phyloP scores from a whole-genome alignment of 331 rosid genomes.

The Malus hybrid region DNA sequence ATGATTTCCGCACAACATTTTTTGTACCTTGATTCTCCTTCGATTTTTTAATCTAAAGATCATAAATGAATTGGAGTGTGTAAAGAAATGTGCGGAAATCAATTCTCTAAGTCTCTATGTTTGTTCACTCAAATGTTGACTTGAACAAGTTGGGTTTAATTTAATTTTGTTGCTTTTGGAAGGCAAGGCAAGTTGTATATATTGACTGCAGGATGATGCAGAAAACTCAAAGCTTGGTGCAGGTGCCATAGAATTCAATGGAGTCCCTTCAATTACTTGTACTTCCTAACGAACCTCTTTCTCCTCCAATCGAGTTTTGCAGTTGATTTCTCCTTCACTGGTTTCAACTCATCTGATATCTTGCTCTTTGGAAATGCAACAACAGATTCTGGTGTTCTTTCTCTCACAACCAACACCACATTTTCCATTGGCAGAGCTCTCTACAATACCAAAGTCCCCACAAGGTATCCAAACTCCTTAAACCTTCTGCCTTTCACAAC shows the following conservation, averaged over 20 bases:
- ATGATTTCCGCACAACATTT: background rate
- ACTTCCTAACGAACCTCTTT: constrained; percentile 3
- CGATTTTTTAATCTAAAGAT: no score
- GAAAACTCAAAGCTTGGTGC: background rate
- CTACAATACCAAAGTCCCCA: constrained; percentile 40
- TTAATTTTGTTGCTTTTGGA: background rate
- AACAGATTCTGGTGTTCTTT: constrained; percentile 30
- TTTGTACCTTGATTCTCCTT: background rate
- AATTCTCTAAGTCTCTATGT: background rate
- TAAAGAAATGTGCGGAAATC: background rate
- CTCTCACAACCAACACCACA: constrained; percentile 29
- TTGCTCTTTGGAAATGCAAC: constrained; percentile 41
- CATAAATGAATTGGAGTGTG: no score
- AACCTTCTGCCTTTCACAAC: constrained; percentile 40
- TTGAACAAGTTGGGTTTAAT: background rate
- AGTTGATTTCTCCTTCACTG: constrained; percentile 26
- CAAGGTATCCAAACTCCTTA: constrained; percentile 31
- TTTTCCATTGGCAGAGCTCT: constrained; percentile 51
- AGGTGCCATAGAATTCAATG: background rate
- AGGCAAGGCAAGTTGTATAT: background rate
- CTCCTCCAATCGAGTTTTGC: constrained; percentile 7
- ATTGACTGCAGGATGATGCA: background rate
- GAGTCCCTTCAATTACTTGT: background rate
- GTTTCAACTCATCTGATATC: constrained; percentile 45
- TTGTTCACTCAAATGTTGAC: background rate